Evolutionary conservation across 1,139 yeast species (phyloP).

Genomic region (Diutina pseudorugosa): DNA sequence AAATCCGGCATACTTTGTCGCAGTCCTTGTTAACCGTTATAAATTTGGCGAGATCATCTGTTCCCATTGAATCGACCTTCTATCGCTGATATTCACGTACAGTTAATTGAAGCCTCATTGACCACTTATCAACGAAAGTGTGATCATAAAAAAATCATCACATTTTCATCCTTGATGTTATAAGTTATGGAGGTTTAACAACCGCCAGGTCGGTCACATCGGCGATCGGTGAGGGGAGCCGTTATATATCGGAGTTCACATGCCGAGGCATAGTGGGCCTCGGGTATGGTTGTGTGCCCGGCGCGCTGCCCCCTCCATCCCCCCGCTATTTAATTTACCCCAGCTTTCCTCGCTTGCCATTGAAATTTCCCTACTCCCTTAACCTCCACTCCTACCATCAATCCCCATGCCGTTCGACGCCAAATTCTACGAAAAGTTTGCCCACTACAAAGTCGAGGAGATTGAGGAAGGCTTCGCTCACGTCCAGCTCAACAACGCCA

Average conservation of each 20-base stretch:
- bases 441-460: slow-evolving; percentile 27
- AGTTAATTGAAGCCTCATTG: too few relatives aligned
- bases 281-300: neutral
- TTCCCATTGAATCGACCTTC: too few relatives aligned
- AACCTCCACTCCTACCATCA: neutral
- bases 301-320: neutral
- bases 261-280: neutral
- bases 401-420: slow-evolving; percentile 19
- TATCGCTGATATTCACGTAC: too few relatives aligned
- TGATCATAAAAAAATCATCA: too few relatives aligned
- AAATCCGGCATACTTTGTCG: too few relatives aligned
- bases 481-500: slow-evolving; percentile 54
- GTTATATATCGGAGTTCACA: neutral
- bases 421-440: slow-evolving; percentile 21
- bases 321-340: neutral
- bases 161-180: too few relatives aligned
- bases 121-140: too few relatives aligned
- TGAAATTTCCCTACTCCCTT: neutral
- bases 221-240: neutral
- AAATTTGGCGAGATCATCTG: too few relatives aligned
- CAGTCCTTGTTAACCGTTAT: too few relatives aligned
- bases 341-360: neutral
- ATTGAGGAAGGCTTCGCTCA: slow-evolving; percentile 41
- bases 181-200: too few relatives aligned
- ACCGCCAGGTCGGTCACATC: too few relatives aligned